Evolutionary conservation across 148 eudicot species (phyloP).

Genomic region (Simmondsia chinensis): DNA sequence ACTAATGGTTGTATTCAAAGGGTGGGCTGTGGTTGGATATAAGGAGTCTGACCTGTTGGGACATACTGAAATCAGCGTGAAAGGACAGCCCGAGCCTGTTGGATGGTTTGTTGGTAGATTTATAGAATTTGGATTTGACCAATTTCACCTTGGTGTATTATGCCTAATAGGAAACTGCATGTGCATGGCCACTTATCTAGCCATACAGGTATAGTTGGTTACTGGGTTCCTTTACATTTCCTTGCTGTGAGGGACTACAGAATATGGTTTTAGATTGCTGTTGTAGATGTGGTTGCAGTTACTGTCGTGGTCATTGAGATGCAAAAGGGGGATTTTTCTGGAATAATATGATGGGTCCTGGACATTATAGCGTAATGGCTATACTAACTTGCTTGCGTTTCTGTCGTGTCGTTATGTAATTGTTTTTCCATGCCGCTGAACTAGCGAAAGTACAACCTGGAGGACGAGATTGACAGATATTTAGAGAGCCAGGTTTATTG

Average conservation of each 20-base stretch:
- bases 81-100: conserved; percentile 75
- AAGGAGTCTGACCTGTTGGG: conserved; percentile 28
- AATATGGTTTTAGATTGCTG: no score
- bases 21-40: conserved; percentile 64
- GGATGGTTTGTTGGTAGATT: conserved; percentile 60
- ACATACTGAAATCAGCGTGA: conserved; percentile 49
- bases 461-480: no score
- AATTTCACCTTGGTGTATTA: conserved; percentile 77
- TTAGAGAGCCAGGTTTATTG: no score
- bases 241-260: no score
- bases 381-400: no score
- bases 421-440: neutral
- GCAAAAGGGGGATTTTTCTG: no score
- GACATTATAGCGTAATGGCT: no score
- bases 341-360: no score
- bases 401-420: no score
- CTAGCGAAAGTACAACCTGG: no score
- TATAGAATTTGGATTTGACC: conserved; percentile 52
- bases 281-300: no score
- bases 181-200: conserved; percentile 90
- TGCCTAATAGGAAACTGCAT: conserved; percentile 92
- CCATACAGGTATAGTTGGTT: conserved; percentile 61
- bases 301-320: neutral
- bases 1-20: conserved; percentile 77
- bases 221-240: neutral